Evolutionary conservation across 768 basidiomycete species (phyloP).

Genomic region (Obba rivulosa): DNA sequence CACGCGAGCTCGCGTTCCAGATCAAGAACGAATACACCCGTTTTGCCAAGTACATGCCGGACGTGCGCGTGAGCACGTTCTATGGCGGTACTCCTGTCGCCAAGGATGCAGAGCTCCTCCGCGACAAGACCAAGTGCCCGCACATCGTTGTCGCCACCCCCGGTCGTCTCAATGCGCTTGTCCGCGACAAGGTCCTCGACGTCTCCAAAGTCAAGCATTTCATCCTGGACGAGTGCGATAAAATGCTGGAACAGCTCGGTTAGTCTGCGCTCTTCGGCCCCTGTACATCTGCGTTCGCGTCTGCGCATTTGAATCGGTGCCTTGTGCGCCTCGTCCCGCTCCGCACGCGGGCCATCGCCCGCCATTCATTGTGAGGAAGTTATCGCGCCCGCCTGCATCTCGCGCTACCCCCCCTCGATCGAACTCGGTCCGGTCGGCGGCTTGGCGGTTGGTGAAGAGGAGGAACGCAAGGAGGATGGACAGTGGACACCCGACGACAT

Average conservation of each 20-base stretch:
- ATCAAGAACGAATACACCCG: conserved; percentile 99
- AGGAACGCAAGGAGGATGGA: conserved; percentile 11
- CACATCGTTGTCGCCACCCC: conserved; percentile 99
- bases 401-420: conserved; percentile 20
- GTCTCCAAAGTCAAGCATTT: conserved; percentile 98
- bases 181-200: conserved; percentile 92
- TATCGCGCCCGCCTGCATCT: conserved; percentile 28
- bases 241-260: conserved; percentile 99
- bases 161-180: conserved; percentile 92
- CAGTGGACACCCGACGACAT: conserved; percentile 7
- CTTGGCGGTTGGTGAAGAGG: conserved; percentile 17
- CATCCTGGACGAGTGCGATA: conserved; percentile 99
- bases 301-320: conserved; percentile 41
- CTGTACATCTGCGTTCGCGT: conserved; percentile 30
- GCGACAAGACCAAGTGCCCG: conserved; percentile 95
- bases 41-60: conserved; percentile 99
- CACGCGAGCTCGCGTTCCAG: conserved; percentile 98
- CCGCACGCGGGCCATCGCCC: conserved; percentile 18
- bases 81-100: conserved; percentile 94
- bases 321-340: conserved; percentile 27
- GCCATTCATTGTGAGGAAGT: conserved; percentile 3
- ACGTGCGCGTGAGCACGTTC: conserved; percentile 95
- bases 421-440: conserved; percentile 17
- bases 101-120: conserved; percentile 90
- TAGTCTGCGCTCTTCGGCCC: conserved; percentile 88